These are phyloP conservation scores for Trichoderma sp. DNA, from an alignment of 2,329 filamentous ascomycete genomes.

Conservation along the genomic window DNA sequence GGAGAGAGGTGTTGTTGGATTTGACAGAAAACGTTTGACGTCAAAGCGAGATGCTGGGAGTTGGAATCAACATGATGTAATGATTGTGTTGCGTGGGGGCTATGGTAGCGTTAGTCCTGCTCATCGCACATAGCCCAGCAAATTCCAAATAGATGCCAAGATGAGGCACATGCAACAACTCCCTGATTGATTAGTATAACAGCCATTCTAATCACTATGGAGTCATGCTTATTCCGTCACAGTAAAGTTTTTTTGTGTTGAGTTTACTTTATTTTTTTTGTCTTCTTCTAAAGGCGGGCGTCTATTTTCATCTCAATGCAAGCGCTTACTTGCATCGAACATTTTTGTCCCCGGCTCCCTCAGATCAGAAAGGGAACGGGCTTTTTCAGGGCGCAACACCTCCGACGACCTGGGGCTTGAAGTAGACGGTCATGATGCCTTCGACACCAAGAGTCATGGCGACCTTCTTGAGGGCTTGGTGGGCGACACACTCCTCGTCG, in stretches of 20 bases:
- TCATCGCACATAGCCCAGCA: background rate
- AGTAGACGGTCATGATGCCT: constrained; percentile 42
- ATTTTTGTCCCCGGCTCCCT: background rate
- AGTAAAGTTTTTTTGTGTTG: background rate
- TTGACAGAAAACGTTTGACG: background rate
- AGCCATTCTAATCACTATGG: background rate
- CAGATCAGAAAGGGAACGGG: background rate
- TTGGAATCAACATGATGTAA: constrained; percentile 12
- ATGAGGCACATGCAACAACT: background rate
- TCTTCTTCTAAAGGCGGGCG: background rate
- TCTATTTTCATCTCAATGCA: background rate
- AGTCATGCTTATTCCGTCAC: background rate
- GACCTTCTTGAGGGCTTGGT: constrained; percentile 40
- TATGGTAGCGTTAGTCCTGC: background rate
- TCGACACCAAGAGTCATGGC: constrained; percentile 34
- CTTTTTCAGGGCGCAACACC: constrained; percentile 19
- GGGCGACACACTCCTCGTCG: constrained; percentile 51
- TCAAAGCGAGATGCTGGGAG: background rate
- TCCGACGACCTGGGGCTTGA: constrained; percentile 35
- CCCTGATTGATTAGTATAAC: background rate
- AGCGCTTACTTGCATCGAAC: background rate
- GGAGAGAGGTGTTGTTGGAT: background rate
- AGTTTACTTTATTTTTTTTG: background rate
- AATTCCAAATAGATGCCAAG: background rate
- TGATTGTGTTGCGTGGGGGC: background rate